phyloP scores from a whole-genome alignment of 768 basidiomycete species.

The Porphyrellus cyaneotinctus region DNA sequence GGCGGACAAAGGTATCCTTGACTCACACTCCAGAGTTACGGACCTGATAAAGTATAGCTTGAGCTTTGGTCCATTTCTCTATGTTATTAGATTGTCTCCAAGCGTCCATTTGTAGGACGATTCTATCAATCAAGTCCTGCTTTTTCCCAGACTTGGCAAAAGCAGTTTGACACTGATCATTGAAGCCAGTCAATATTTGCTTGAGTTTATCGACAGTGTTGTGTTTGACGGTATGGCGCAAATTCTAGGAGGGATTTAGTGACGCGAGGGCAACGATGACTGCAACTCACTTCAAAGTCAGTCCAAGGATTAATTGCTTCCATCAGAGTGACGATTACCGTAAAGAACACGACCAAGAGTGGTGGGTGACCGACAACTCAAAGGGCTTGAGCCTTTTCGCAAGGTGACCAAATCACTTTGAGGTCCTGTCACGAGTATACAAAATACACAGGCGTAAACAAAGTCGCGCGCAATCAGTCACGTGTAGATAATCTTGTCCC shows the following conservation, averaged over 20 bases:
- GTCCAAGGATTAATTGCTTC: conserved; percentile 58
- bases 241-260: conserved; percentile 42
- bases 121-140: conserved; percentile 80
- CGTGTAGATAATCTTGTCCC: conserved; percentile 25
- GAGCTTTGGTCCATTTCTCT: conserved; percentile 69
- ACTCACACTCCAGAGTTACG: conserved; percentile 65
- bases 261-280: conserved; percentile 7
- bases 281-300: conserved; percentile 65
- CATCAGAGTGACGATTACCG: conserved; percentile 40
- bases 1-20: conserved; percentile 8
- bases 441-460: conserved; percentile 36
- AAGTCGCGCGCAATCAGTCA: conserved; percentile 14
- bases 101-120: conserved; percentile 51
- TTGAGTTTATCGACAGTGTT: conserved; percentile 87
- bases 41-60: conserved; percentile 63
- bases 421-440: conserved; percentile 14
- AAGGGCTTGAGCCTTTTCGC: conserved; percentile 7
- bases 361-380: conserved; percentile 2
- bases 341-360: conserved; percentile 10
- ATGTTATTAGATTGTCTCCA: conserved; percentile 55
- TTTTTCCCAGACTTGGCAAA: conserved; percentile 80
- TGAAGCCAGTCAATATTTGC: conserved; percentile 71
- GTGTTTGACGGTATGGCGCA: conserved; percentile 65
- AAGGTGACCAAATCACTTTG: conserved; percentile 15
- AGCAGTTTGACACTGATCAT: conserved; percentile 69